Evolutionary conservation across 2,329 filamentous ascomycete species (phyloP).

Genomic region (Epichloe hybrida): DNA sequence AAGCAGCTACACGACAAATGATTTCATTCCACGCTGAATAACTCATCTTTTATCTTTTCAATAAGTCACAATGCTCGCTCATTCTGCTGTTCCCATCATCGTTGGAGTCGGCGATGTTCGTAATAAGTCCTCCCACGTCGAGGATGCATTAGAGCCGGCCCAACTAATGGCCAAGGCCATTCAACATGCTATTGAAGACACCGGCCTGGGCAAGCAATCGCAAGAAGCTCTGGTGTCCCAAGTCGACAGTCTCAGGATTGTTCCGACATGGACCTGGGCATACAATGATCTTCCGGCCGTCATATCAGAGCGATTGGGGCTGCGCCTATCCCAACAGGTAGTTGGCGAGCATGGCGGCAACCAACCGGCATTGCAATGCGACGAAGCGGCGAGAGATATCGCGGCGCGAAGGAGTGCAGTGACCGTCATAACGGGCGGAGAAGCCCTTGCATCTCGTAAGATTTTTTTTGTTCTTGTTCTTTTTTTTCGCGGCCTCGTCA

Average conservation of each 20-base stretch:
- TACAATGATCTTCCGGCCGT: conserved; percentile 45
- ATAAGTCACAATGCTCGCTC: neutral
- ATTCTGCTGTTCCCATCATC: conserved; percentile 33
- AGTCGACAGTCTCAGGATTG: conserved; percentile 46
- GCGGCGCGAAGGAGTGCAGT: conserved; percentile 38
- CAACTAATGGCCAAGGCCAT: conserved; percentile 46
- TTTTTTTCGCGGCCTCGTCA: too few relatives aligned
- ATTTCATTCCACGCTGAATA: too few relatives aligned
- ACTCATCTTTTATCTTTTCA: too few relatives aligned
- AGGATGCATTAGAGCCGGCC: conserved; percentile 44
- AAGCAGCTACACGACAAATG: too few relatives aligned
- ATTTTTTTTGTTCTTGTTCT: neutral
- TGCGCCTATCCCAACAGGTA: conserved; percentile 31
- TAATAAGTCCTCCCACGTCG: conserved; percentile 33
- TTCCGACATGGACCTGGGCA: conserved; percentile 53
- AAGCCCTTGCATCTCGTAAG: conserved; percentile 46
- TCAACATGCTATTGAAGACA: conserved; percentile 35
- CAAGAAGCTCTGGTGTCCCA: conserved; percentile 6
- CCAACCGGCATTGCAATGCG: conserved; percentile 47
- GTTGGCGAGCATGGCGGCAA: conserved; percentile 50
- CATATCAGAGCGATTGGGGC: conserved; percentile 33
- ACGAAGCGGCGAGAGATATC: conserved; percentile 47
- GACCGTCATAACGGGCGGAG: conserved; percentile 48
- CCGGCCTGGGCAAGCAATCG: conserved; percentile 12
- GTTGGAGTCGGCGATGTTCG: conserved; percentile 50